These are phyloP conservation scores for Phaffia rhodozyma DNA, from an alignment of 1,284 basidiomycete species.

Conservation along the genomic window DNA sequence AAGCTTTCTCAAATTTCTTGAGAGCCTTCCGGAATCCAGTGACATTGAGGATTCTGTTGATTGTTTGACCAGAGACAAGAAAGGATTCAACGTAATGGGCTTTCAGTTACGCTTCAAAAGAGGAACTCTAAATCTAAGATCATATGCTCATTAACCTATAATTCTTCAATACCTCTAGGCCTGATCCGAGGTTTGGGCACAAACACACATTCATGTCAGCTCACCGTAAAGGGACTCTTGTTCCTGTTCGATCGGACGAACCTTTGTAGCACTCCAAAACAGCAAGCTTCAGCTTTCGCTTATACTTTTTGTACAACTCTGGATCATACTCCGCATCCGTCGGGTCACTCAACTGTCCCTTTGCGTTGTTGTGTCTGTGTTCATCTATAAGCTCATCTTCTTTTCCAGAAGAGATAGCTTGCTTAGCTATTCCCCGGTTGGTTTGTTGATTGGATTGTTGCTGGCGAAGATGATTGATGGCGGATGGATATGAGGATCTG, in stretches of 20 bases:
- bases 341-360: conserved; percentile 20
- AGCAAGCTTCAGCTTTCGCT: conserved; percentile 68
- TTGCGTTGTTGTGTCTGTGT: neutral
- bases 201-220: neutral
- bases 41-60: conserved; percentile 60
- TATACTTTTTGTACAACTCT: conserved; percentile 68
- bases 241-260: conserved; percentile 22
- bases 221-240: neutral
- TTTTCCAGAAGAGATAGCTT: neutral
- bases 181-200: neutral
- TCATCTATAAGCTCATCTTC: neutral
- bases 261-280: conserved; percentile 75
- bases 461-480: neutral
- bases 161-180: conserved; percentile 62
- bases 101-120: neutral
- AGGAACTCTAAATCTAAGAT: neutral
- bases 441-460: neutral
- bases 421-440: neutral
- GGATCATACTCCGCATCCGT: conserved; percentile 45
- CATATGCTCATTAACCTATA: conserved; percentile 50
- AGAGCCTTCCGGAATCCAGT: conserved; percentile 82
- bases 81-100: neutral
- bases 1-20: conserved; percentile 87
- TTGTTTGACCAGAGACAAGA: neutral
- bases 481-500: neutral